phyloP scores from a whole-genome alignment of 495 filamentous ascomycete species.

The Hypoxylon intermedium region DNA sequence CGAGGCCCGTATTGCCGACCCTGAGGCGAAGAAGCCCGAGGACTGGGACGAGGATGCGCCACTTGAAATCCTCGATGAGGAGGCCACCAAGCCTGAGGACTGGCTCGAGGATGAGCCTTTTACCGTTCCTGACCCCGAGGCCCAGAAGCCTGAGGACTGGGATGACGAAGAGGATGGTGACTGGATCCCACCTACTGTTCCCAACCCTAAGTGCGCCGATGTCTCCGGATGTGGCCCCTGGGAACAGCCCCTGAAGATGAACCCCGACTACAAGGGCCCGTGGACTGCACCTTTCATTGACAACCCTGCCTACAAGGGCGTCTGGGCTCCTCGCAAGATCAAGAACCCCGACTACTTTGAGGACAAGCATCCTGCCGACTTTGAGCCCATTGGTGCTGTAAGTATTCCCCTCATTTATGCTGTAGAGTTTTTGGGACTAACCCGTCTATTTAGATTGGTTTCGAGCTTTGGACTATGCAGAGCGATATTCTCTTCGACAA shows the following conservation, averaged over 20 bases:
- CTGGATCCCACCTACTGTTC: slow-evolving; percentile 90
- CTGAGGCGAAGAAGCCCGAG: slow-evolving; percentile 92
- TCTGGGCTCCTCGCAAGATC: slow-evolving; percentile 94
- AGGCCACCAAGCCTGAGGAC: slow-evolving; percentile 88
- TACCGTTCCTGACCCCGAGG: slow-evolving; percentile 91
- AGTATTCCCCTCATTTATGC: slow-evolving; percentile 47
- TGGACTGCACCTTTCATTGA: slow-evolving; percentile 94
- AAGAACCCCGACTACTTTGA: slow-evolving; percentile 96
- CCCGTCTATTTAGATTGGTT: slow-evolving; percentile 72
- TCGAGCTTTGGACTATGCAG: slow-evolving; percentile 99
- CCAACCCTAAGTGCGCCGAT: slow-evolving; percentile 95
- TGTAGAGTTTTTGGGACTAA: slow-evolving; percentile 21
- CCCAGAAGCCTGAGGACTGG: slow-evolving; percentile 99
- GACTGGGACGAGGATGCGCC: slow-evolving; percentile 99
- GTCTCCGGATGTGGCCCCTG: slow-evolving; percentile 94
- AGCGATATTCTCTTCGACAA: slow-evolving; percentile 99
- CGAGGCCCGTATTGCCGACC: slow-evolving; percentile 85
- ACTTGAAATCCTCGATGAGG: slow-evolving; percentile 92
- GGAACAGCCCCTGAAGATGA: slow-evolving; percentile 90
- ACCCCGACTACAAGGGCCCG: slow-evolving; percentile 99
- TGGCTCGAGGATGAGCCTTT: slow-evolving; percentile 94
- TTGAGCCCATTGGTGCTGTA: slow-evolving; percentile 97
- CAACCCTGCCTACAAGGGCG: slow-evolving; percentile 98
- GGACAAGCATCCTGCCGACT: slow-evolving; percentile 95
- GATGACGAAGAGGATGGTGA: slow-evolving; percentile 99